phyloP scores from a whole-genome alignment of 1,284 basidiomycete species.

The Cystobasidium sp. region DNA sequence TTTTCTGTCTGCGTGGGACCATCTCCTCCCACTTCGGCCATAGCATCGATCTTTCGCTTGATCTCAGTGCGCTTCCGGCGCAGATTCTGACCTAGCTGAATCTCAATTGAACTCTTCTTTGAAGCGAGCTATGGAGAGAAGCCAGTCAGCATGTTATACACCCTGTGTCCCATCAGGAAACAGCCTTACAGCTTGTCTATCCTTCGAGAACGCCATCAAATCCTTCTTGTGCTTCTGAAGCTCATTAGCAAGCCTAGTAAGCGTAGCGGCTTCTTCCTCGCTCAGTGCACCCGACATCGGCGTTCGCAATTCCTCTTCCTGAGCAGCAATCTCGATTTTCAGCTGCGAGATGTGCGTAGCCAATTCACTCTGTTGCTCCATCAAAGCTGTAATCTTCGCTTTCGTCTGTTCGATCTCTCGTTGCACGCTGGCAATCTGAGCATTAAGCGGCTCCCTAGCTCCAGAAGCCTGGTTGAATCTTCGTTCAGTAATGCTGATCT shows the following conservation, averaged over 20 bases:
- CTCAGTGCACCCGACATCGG: conserved; percentile 77
- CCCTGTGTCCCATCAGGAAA: neutral
- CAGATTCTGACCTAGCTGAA: conserved; percentile 89
- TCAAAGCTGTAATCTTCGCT: conserved; percentile 68
- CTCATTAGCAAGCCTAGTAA: conserved; percentile 74
- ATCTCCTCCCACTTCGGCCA: conserved; percentile 65
- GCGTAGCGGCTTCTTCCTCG: conserved; percentile 69
- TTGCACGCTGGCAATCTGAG: conserved; percentile 67
- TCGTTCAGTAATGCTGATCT: conserved; percentile 71
- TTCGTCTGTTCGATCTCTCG: conserved; percentile 74
- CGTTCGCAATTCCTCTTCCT: conserved; percentile 73
- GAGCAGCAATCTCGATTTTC: conserved; percentile 65
- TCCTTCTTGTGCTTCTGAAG: conserved; percentile 74
- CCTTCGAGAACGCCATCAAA: conserved; percentile 70
- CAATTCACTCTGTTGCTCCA: conserved; percentile 71
- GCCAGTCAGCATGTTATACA: neutral
- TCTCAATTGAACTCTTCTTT: conserved; percentile 79
- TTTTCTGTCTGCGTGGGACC: conserved; percentile 63
- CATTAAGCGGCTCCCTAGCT: conserved; percentile 68
- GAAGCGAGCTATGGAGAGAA: conserved; percentile 67
- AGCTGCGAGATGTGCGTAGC: conserved; percentile 70
- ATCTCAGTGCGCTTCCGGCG: conserved; percentile 78
- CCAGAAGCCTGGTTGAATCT: conserved; percentile 74
- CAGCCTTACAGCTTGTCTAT: conserved; percentile 70
- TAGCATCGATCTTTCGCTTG: conserved; percentile 72